phyloP scores from a whole-genome alignment of 352 stramenopile genomes.

The Phytophthora crassamura region DNA sequence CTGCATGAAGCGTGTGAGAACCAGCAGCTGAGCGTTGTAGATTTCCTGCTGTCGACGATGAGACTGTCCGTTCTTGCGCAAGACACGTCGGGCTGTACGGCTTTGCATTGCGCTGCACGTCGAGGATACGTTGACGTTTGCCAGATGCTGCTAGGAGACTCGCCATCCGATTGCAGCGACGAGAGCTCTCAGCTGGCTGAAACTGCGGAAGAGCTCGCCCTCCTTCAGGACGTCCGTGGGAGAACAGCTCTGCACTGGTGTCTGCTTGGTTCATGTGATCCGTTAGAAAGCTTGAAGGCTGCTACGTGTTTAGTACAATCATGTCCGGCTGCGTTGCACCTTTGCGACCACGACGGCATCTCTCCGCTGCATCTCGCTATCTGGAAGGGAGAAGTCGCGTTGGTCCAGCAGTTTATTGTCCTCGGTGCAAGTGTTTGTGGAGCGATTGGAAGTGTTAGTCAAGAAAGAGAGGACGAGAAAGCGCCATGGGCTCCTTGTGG shows the following conservation, averaged over 20 bases:
- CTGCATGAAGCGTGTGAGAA: constrained; percentile 65
- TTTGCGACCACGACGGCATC: constrained; percentile 48
- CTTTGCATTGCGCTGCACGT: constrained; percentile 60
- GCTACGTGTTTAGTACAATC: constrained; percentile 37
- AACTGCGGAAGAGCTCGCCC: constrained; percentile 31
- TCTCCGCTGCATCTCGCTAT: constrained; percentile 62
- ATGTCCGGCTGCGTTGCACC: constrained; percentile 43
- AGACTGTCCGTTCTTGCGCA: constrained; percentile 11
- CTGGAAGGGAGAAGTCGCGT: constrained; percentile 26
- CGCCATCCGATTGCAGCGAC: not conserved
- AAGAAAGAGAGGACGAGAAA: constrained; percentile 29
- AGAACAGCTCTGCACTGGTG: constrained; percentile 65
- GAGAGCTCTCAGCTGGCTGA: constrained; percentile 3
- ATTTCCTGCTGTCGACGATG: constrained; percentile 42
- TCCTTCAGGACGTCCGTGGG: constrained; percentile 47
- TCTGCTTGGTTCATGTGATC: constrained; percentile 22
- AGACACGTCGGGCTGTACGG: constrained; percentile 50
- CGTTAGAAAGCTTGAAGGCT: constrained; percentile 1
- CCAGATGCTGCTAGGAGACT: constrained; percentile 42
- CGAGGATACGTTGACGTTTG: constrained; percentile 52
- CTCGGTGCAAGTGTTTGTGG: constrained; percentile 52
- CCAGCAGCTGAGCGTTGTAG: constrained; percentile 28
- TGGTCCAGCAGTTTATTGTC: constrained; percentile 52
- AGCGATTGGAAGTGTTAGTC: too few relatives aligned
- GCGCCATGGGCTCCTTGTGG: constrained; percentile 57